Evolutionary conservation across 257 asterid species (phyloP), one percentile per base, ranked within the genome.

Genomic region (Ligustrum vulgare): DNA sequence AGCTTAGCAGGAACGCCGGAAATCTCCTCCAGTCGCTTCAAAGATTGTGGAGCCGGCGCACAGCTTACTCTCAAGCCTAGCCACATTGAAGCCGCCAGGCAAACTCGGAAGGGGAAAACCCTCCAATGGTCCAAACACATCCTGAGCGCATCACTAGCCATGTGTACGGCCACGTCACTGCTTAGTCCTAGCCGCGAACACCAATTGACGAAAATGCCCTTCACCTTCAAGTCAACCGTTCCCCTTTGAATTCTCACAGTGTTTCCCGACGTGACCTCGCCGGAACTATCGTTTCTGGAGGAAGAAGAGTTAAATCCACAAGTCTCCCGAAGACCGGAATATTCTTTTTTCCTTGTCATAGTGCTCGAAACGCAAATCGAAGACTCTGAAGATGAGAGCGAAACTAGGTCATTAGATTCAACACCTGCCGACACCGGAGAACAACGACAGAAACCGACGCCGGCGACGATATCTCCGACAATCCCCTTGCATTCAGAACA

Each of bases 41-140:
- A 70, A 1, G 33, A 43, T 79, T 67, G 86, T 72, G 31, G 63
- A 15, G 83, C 72, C 37, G 25, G 60, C 71, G 12, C 70, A 10
- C 63, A 6, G 32, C 71, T 32, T 41, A 71, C 69, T 76, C 84
- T 80, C 71, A 89, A 71, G 0, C 93, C 91, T 20, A 86, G 82
- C 94, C 93, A 89, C 75, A 91, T 78, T 15, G 88, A 82, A 31
- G 95, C 93, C 66, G 90, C 97, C 15, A 89, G 67, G 34, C 78
- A 23, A 8, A 87, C 84, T 4, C 92, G 86, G 68, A 80, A 77
- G 28, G 96, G 94, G 76, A 87, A 16, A 74, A 31, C 82, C 56
- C 78, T 74, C 80, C 79, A 71, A 11, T 80, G 72, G n/a, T 76
- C 83, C 75, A 34, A 75, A 49, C 90, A 86, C 71, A 63, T 79